phyloP scores from a whole-genome alignment of 805 yeast genomes.

The Ascoidea tarda region DNA sequence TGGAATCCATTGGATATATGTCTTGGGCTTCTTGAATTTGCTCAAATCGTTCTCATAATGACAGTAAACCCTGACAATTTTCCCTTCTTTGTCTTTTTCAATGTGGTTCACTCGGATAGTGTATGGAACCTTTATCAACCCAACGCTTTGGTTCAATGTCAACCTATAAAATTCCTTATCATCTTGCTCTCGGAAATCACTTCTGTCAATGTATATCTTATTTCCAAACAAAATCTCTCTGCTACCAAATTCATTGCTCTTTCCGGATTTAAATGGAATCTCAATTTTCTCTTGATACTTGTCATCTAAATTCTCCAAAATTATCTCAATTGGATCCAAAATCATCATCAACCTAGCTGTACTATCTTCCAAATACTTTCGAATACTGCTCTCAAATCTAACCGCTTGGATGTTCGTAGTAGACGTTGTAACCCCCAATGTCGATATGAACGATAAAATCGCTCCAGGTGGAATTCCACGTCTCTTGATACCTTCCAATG shows the following conservation, averaged over 20 bases:
- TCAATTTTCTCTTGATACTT: conserved; percentile 55
- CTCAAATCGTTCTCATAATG: conserved; percentile 56
- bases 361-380: conserved; percentile 76
- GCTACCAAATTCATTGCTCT: conserved; percentile 49
- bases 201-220: conserved; percentile 69
- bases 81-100: conserved; percentile 42
- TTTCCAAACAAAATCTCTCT: conserved; percentile 67
- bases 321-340: conserved; percentile 72
- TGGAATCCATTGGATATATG: conserved; percentile 95
- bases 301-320: conserved; percentile 68
- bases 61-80: conserved; percentile 58
- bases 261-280: conserved; percentile 86
- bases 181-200: conserved; percentile 62
- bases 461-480: conserved; percentile 99
- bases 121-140: conserved; percentile 81
- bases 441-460: conserved; percentile 80
- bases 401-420: conserved; percentile 82
- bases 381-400: conserved; percentile 80
- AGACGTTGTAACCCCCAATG: conserved; percentile 92
- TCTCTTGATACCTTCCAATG: conserved; percentile 87
- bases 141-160: conserved; percentile 91
- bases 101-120: conserved; percentile 59
- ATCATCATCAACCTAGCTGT: conserved; percentile 94
- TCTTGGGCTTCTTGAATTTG: conserved; percentile 66
- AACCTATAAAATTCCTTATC: conserved; percentile 75